Base-by-base conservation (phyloP, 2,329 filamentous ascomycete species). In the Blumeriella jaapii region DNA sequence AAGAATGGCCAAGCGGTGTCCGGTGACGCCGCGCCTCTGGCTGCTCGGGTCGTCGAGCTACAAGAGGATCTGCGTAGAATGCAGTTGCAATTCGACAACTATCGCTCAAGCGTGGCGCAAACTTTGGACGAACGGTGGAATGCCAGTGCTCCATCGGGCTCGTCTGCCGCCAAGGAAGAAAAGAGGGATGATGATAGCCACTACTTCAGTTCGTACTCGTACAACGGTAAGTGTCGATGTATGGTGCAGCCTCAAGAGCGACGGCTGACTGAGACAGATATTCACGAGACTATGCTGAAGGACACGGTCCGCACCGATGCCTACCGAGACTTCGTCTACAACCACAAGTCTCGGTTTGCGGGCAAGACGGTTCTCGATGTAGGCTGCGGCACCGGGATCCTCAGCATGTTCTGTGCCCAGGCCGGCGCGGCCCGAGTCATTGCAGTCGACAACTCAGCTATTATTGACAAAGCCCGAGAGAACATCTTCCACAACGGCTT, bases 211-310 rank as follows among this genome's bases (percentile, higher is more conserved):
- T 76, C 72, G 0, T 80, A 80, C 54, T 68, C 73, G 10, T 70
- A 70, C 53, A 87, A 69, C 72, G 74, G 12, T 78, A 72, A 46
- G 47, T 44, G 6, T 34, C 25, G 24, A 42, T 35, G 36, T 24
- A 10, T 13, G 4, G 19, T 12, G 10, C 22, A 6, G 3, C 16
- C 12, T 24, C 4, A 7, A 12, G 19, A n/a, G 7, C 13, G 6
- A 19, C 24, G 26, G 28, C 36, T 46, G 38, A 47, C 30, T 29
- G 28, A 17, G 6, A 11, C n/a, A 82, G 83, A 85, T 38, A 95
- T 96, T 37, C 87, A 96, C 57, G 85, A 94, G 55, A 86, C 82
- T 6, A 96, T 96, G 87, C 70, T 96, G 43, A 93, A 94, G 57
- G 87, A 96, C 54, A 68, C 73, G 0, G 69, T 94, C 25, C 80